phyloP scores from a whole-genome alignment of 768 basidiomycete genomes.

The Panaeolus papilionaceus region DNA sequence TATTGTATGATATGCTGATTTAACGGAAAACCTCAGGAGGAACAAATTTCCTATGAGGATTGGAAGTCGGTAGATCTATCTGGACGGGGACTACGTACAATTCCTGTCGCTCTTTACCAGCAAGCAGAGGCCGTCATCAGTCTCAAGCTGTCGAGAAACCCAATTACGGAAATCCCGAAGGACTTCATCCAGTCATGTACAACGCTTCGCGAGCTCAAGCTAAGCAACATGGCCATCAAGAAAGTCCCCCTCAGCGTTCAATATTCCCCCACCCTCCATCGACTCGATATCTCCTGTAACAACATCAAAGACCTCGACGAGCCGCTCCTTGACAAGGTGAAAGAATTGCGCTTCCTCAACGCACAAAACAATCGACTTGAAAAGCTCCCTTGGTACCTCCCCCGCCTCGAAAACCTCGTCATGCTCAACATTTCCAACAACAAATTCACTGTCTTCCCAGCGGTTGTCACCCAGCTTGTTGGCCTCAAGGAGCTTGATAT shows the following conservation, averaged over 20 bases:
- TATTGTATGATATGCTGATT: background rate
- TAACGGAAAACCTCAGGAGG: slow-evolving; percentile 54
- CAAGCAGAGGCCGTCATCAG: slow-evolving; percentile 84
- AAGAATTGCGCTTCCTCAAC: slow-evolving; percentile 68
- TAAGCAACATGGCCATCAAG: slow-evolving; percentile 95
- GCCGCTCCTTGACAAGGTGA: slow-evolving; percentile 79
- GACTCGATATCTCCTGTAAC: slow-evolving; percentile 91
- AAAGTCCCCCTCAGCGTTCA: slow-evolving; percentile 87
- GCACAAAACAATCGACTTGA: slow-evolving; percentile 94
- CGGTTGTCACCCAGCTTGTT: slow-evolving; percentile 73
- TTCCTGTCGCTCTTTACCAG: slow-evolving; percentile 86
- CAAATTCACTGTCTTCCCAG: slow-evolving; percentile 80
- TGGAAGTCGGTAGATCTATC: slow-evolving; percentile 86
- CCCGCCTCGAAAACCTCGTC: slow-evolving; percentile 70
- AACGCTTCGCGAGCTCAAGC: slow-evolving; percentile 80
- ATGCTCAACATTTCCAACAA: slow-evolving; percentile 96
- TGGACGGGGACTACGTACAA: slow-evolving; percentile 79
- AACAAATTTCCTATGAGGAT: slow-evolving; percentile 71
- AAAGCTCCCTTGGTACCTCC: slow-evolving; percentile 85
- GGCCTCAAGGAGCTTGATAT: slow-evolving; percentile 87
- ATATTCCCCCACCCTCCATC: slow-evolving; percentile 72
- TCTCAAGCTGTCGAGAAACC: slow-evolving; percentile 91
- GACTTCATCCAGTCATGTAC: slow-evolving; percentile 95
- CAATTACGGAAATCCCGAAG: slow-evolving; percentile 94
- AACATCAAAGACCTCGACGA: slow-evolving; percentile 90